Percentiles rank a stretch among this genome's conserved stretches.
Evolutionary conservation across 2,329 filamentous ascomycete species (phyloP).

Genomic region (Capronia americana): DNA sequence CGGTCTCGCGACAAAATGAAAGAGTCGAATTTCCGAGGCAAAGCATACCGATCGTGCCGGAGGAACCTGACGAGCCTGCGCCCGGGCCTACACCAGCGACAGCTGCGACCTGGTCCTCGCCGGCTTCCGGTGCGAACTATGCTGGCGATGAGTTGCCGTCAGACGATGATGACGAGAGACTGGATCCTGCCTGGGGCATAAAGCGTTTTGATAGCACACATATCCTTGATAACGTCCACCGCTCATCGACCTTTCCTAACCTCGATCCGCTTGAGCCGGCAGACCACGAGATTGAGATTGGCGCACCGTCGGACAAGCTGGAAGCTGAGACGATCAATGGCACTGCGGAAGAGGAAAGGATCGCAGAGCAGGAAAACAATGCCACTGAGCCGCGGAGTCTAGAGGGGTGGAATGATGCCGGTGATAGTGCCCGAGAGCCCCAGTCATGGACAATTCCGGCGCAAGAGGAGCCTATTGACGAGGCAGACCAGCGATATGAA

Average conservation of each 20-base stretch:
- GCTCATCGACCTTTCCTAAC: constrained; percentile 38
- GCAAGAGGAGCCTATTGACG: constrained; percentile 22
- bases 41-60: neutral
- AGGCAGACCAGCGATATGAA: constrained; percentile 33
- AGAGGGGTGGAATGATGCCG: constrained; percentile 22
- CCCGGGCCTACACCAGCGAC: neutral
- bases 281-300: neutral
- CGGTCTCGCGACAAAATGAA: constrained; percentile 8
- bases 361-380: constrained; percentile 8
- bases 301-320: neutral
- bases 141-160: constrained; percentile 33
- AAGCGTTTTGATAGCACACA: constrained; percentile 33
- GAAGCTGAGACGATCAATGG: constrained; percentile 8
- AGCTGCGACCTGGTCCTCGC: constrained; percentile 10
- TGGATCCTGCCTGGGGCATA: constrained; percentile 41
- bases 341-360: constrained; percentile 1
- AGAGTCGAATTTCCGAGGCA: neutral
- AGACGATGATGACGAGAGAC: constrained; percentile 34
- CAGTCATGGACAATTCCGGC: constrained; percentile 28
- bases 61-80: neutral
- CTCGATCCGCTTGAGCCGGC: constrained; percentile 12
- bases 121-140: neutral
- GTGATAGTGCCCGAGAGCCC: constrained; percentile 14
- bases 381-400: constrained; percentile 13
- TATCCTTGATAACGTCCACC: constrained; percentile 35